phyloP scores from a whole-genome alignment of 139 green algal genomes.

The Chlamydomonas incerta region DNA sequence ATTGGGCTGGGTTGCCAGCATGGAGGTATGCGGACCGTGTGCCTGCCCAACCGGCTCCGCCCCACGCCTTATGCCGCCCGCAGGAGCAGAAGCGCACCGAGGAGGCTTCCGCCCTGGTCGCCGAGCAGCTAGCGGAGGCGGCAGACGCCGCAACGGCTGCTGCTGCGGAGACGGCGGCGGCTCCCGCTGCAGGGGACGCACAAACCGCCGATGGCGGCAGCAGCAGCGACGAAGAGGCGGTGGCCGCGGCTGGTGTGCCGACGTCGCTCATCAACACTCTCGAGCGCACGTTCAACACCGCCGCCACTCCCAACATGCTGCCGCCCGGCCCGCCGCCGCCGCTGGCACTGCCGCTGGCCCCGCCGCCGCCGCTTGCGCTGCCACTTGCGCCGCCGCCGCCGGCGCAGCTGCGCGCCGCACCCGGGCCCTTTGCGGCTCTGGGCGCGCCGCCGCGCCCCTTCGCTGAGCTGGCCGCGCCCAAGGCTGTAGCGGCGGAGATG shows the following conservation, averaged over 20 bases:
- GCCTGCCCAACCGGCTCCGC: too few relatives aligned
- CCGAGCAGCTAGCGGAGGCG: too few relatives aligned
- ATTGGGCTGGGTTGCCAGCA: not conserved
- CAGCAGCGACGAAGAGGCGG: not conserved
- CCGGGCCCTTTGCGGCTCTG: too few relatives aligned
- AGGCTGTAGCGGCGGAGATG: not conserved
- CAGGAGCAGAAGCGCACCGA: slow-evolving; percentile 20
- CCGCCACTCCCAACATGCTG: not conserved
- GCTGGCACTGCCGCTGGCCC: too few relatives aligned
- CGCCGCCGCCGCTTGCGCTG: too few relatives aligned
- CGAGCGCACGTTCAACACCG: not conserved
- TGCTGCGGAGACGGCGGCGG: not conserved
- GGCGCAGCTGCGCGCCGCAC: too few relatives aligned
- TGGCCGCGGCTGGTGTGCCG: not conserved
- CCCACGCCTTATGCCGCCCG: not conserved
- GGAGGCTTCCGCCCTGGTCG: not conserved
- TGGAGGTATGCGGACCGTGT: not conserved
- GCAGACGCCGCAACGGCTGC: not conserved
- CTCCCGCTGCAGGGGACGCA: too few relatives aligned
- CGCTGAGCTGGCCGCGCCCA: not conserved
- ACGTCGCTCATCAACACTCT: not conserved
- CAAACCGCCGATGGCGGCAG: too few relatives aligned
- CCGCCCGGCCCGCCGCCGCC: not conserved
- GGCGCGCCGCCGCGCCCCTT: not conserved
- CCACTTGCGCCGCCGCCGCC: not conserved